A percentile compares a stretch with the other conserved stretches of the same genome.
Conservation (phyloP, 1,284 basidiomycete species). For the Rhodotorula glutinis region DNA sequence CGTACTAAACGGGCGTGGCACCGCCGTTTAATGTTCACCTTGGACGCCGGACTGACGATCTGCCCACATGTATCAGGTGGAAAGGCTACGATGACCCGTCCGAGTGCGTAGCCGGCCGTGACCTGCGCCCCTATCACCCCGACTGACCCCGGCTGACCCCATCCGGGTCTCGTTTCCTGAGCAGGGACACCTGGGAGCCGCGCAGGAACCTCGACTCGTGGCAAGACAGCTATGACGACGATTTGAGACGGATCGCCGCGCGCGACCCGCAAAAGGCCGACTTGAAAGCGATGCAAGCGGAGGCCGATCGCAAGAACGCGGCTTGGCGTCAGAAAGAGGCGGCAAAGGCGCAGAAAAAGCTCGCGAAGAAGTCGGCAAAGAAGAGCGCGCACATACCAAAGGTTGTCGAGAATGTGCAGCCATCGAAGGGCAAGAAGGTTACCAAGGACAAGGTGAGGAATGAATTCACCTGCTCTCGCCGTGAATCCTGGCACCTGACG, state of each 20-base stretch:
- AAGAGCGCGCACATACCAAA: background rate
- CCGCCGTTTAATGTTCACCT: too few relatives aligned
- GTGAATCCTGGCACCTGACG: too few relatives aligned
- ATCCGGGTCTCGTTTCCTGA: rapidly evolving
- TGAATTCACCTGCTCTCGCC: too few relatives aligned
- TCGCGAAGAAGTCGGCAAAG: background rate
- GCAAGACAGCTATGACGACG: background rate
- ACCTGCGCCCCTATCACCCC: background rate
- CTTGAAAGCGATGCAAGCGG: background rate
- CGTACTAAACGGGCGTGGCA: background rate
- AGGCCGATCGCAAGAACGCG: background rate
- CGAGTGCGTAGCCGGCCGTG: background rate
- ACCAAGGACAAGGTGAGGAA: background rate
- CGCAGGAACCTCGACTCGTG: background rate
- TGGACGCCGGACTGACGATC: background rate
- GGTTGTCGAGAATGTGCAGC: background rate
- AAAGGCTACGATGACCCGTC: background rate
- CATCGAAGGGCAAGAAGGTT: background rate
- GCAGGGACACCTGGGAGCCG: conserved; percentile 20
- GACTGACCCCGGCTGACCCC: background rate
- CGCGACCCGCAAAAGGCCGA: too few relatives aligned
- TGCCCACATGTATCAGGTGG: background rate
- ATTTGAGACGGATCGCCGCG: background rate
- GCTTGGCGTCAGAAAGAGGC: background rate
- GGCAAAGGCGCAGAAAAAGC: background rate